Evolutionary conservation across 2,329 filamentous ascomycete genomes (phyloP).

Genomic region (Stylonectria norvegica): DNA sequence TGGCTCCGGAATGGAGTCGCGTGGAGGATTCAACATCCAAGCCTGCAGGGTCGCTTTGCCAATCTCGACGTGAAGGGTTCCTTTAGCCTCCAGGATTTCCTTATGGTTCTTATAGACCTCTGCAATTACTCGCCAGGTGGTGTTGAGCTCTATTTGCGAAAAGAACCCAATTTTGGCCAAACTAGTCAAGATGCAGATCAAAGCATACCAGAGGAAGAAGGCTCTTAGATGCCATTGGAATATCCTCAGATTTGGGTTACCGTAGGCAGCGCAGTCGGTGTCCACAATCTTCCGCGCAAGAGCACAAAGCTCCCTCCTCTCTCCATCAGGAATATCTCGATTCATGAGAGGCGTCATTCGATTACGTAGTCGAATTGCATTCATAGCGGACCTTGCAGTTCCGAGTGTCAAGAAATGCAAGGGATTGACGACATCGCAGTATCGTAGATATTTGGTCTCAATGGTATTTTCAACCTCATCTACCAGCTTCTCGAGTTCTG

Average conservation of each 20-base stretch:
- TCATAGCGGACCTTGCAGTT: conserved; percentile 26
- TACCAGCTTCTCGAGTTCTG: conserved; percentile 31
- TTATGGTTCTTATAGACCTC: conserved; percentile 28
- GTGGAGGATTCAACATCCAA: conserved; percentile 24
- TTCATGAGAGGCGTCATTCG: conserved; percentile 21
- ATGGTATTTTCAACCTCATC: conserved; percentile 39
- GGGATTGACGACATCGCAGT: conserved; percentile 42
- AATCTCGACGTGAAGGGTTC: conserved; percentile 28
- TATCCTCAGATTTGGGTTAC: conserved; percentile 18
- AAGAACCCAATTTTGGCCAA: conserved; percentile 19
- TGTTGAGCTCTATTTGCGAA: conserved; percentile 11
- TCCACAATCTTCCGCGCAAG: conserved; percentile 37
- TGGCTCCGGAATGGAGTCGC: conserved; percentile 12
- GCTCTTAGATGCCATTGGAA: conserved; percentile 32
- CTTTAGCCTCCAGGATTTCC: conserved; percentile 27
- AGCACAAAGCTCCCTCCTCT: conserved; percentile 25
- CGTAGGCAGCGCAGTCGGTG: conserved; percentile 32
- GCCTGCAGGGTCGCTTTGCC: conserved; percentile 31
- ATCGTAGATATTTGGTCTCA: conserved; percentile 41
- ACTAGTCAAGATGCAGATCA: conserved; percentile 30
- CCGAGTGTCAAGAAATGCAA: conserved; percentile 33
- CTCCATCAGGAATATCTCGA: conserved; percentile 21
- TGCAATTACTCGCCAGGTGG: conserved; percentile 25
- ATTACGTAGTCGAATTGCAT: conserved; percentile 22
- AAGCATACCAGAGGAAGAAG: conserved; percentile 35